Conservation (phyloP, 352 stramenopile genomes). For the Pythium brachiatum region DNA sequence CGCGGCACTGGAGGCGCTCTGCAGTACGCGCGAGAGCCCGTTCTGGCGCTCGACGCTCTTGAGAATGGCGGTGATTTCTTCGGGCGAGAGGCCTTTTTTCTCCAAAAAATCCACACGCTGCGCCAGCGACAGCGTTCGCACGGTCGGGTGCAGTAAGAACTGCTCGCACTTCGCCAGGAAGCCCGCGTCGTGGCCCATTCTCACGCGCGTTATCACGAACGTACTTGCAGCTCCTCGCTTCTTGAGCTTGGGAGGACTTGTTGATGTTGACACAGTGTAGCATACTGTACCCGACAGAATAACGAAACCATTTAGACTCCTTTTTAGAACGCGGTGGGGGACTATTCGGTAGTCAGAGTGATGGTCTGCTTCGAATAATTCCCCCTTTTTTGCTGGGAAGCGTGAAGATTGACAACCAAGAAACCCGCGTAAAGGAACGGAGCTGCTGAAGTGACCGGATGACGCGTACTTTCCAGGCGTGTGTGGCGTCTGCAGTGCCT, state of each 20-base stretch:
- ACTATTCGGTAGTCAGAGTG: neutral
- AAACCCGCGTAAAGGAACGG: neutral
- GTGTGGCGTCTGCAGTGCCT: neutral
- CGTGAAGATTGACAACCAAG: neutral
- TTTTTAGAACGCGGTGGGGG: neutral
- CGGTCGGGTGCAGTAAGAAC: constrained; percentile 64
- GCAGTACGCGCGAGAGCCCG: constrained; percentile 44
- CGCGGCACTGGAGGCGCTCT: neutral
- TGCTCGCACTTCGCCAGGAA: constrained; percentile 63
- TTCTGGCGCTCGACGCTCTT: constrained; percentile 56
- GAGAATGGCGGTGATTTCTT: constrained; percentile 63
- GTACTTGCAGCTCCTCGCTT: neutral
- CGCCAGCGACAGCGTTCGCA: constrained; percentile 60
- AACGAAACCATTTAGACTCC: neutral
- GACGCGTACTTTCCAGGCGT: neutral
- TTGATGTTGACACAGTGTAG: constrained; percentile 1
- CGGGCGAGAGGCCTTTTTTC: constrained; percentile 63
- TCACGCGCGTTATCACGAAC: neutral
- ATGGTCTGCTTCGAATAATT: constrained; percentile 4
- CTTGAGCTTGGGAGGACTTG: neutral
- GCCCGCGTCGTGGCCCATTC: constrained; percentile 16
- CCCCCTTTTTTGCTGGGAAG: neutral
- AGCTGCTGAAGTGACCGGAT: neutral
- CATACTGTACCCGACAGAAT: neutral
- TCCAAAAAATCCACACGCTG: constrained; percentile 76